phyloP scores from a whole-genome alignment of 306 rosid species.

The Cercis canadensis region DNA sequence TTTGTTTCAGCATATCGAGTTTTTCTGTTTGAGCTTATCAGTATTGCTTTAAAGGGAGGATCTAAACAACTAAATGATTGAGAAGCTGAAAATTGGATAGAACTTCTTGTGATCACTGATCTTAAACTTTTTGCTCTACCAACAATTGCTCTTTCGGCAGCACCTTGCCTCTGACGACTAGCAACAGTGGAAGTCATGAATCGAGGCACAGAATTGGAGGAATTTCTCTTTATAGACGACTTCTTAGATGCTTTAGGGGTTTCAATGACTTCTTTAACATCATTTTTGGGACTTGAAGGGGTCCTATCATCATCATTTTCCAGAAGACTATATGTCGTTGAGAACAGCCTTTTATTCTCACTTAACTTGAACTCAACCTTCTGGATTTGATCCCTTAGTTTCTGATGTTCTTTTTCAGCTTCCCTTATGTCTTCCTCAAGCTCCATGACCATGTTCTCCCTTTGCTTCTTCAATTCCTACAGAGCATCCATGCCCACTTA shows the following conservation, averaged over 20 bases:
- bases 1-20: slow-evolving; percentile 57
- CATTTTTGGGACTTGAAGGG: slow-evolving; percentile 49
- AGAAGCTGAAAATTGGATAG: slow-evolving; percentile 75
- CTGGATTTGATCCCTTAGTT: slow-evolving; percentile 58
- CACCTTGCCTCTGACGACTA: slow-evolving; percentile 82
- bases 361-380: slow-evolving; percentile 55
- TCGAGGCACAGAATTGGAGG: slow-evolving; percentile 70
- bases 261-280: slow-evolving; percentile 50
- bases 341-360: slow-evolving; percentile 55
- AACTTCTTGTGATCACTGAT: slow-evolving; percentile 55
- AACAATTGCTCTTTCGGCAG: slow-evolving; percentile 55
- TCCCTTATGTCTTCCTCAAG: slow-evolving; percentile 76
- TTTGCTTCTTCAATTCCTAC: slow-evolving; percentile 82
- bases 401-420: slow-evolving; percentile 63
- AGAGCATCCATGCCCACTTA: slow-evolving; percentile 18
- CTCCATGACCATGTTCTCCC: slow-evolving; percentile 63
- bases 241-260: slow-evolving; percentile 54
- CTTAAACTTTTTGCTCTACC: slow-evolving; percentile 58
- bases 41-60: slow-evolving; percentile 59
- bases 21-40: slow-evolving; percentile 57
- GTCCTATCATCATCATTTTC: slow-evolving; percentile 48
- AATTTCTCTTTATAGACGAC: slow-evolving; percentile 37
- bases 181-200: slow-evolving; percentile 95
- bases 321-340: slow-evolving; percentile 31
- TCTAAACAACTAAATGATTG: slow-evolving; percentile 75